A percentile compares a stretch with the other conserved stretches of the same genome.
Evolutionary conservation across 106 monocot genomes (phyloP).

Genomic region (Hemerocallis citrina): DNA sequence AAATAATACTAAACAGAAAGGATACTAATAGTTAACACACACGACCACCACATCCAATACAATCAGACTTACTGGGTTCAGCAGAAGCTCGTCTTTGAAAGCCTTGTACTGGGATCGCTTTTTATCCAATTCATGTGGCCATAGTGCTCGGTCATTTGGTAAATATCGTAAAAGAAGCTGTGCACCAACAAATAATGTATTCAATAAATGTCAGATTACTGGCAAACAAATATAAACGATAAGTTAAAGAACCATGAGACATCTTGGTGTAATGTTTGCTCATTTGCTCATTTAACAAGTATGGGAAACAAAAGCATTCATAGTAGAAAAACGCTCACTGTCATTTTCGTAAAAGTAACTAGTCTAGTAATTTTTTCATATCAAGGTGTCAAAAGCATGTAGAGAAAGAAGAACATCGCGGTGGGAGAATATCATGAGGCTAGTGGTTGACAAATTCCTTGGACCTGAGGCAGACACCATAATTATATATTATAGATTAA

Average conservation of each 20-base stretch:
- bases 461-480: too few relatives aligned
- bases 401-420: too few relatives aligned
- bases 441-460: too few relatives aligned
- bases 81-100: constrained; percentile 88
- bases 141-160: constrained; percentile 66
- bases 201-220: neutral
- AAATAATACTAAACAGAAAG: neutral
- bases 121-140: constrained; percentile 80
- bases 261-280: neutral
- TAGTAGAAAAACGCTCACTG: too few relatives aligned
- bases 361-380: too few relatives aligned
- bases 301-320: too few relatives aligned
- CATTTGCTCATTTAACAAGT: too few relatives aligned
- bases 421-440: too few relatives aligned
- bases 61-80: constrained; percentile 71
- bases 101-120: constrained; percentile 77
- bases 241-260: neutral
- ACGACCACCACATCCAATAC: neutral
- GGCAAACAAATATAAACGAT: neutral
- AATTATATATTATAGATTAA: too few relatives aligned
- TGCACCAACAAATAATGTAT: constrained; percentile 23
- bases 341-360: too few relatives aligned
- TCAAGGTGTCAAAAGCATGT: too few relatives aligned
- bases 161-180: constrained; percentile 91
- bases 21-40: constrained; percentile 9